Evolutionary conservation across 805 yeast species (phyloP), one percentile per base, ranked within the genome.

Genomic region (Cyberlindnera lachancei): DNA sequence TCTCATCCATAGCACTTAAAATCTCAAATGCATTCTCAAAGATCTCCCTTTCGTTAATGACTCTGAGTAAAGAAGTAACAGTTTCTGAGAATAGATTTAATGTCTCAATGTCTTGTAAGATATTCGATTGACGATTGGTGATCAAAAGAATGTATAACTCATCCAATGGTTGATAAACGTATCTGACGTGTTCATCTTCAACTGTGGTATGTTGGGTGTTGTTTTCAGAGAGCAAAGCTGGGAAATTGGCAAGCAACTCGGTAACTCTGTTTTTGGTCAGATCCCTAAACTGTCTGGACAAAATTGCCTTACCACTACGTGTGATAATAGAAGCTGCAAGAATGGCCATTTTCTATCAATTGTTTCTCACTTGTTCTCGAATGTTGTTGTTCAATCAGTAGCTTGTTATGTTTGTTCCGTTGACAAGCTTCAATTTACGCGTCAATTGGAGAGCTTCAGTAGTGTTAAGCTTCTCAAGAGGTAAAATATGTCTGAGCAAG

Each of bases 291-390:
- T 87, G 97, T 53, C 99, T 76, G 17, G 96, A 84, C 30, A 92
- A 64, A 45, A 92, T 73, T 16, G 96, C 84, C 50, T 87, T 90
- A 37, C 98, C 98, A 37, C 86, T 80, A 49, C 88, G 85, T 25
- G 95, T 80, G 59, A 96, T 84, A 48, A 92, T 83, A 26, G 96
- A 83, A 29, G 95, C 96, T 33, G 98, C 95, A 55, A 90, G 67
- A 33, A 83, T 86, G 41, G 75, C 88, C 94, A 66, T 66, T 22
- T 24, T 32, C 7, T n/a, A n/a, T n/a, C n/a, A n/a, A n/a, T n/a
- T n/a, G n/a, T n/a, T n/a, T n/a, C n/a, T n/a, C n/a, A n/a, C n/a
- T n/a, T n/a, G n/a, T n/a, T n/a, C n/a, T n/a, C n/a, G n/a, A n/a
- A n/a, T n/a, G n/a, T n/a, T n/a, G n/a, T n/a, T n/a, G n/a, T n/a